phyloP scores from a whole-genome alignment of 163 green algal species.

The Coccomyxa subellipsoidea region DNA sequence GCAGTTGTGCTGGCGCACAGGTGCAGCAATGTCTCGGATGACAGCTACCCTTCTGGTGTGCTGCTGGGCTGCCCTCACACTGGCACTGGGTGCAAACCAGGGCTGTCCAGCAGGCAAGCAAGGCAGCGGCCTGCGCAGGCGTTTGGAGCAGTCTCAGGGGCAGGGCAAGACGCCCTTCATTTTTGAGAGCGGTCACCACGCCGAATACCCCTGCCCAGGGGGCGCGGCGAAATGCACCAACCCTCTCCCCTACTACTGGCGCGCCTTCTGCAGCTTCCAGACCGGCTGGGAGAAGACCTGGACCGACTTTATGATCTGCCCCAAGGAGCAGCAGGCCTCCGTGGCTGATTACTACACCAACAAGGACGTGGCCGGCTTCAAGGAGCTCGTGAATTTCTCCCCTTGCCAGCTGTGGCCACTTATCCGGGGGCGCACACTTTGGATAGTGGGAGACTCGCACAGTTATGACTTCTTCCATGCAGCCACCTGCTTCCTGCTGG shows the following conservation, averaged over 20 bases:
- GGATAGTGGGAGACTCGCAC: background rate
- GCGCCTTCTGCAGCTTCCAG: slow-evolving; percentile 1
- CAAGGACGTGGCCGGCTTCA: background rate
- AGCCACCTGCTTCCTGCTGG: background rate
- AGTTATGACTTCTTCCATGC: slow-evolving; percentile 1
- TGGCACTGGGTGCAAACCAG: background rate
- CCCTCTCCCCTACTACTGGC: background rate
- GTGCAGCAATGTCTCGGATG: too few species aligned
- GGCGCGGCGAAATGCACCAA: background rate
- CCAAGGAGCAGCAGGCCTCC: background rate
- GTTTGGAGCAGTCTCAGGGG: background rate
- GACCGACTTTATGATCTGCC: slow-evolving; percentile 3
- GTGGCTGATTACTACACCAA: background rate
- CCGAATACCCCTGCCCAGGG: background rate
- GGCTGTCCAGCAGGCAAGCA: background rate
- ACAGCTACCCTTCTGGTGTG: background rate
- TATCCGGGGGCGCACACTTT: background rate
- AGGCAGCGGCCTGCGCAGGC: background rate
- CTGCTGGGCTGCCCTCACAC: background rate
- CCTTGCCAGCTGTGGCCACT: background rate
- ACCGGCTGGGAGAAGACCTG: slow-evolving; percentile 2
- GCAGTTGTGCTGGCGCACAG: too few species aligned
- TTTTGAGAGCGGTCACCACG: background rate
- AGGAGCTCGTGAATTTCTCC: background rate
- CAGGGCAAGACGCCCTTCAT: background rate